Evolutionary conservation across 306 rosid genomes (phyloP), one percentile per base, ranked within the genome.

Genomic region (Casuarina equisetifolia): DNA sequence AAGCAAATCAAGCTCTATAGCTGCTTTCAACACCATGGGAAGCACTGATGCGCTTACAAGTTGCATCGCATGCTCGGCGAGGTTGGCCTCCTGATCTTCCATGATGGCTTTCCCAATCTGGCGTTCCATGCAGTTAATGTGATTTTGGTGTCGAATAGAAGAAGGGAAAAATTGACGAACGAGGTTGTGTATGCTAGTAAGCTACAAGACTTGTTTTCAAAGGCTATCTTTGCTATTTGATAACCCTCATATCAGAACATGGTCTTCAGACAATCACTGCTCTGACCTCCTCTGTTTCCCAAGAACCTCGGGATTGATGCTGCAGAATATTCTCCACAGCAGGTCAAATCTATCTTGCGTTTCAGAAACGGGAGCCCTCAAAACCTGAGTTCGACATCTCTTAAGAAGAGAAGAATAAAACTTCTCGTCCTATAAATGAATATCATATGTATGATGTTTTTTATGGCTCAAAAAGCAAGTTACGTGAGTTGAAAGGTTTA

Each of bases 1-100:
- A 13, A 83, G 51, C 53, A 79, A 72, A 38, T 81, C 83, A 64
- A 78, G 52, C n/a, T 83, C 81, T 63, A 70, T 17, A 51, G 83
- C 58, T 53, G 83, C 78, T 83, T 83, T 83, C 19, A 79, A 38
- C 25, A 63, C 78, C 67, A 53, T 59, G 4, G 80, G 77, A 15
- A 59, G 16, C 4, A 82, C 42, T 20, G 83, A 74, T 39, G 80
- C 55, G 25, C 70, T 82, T 39, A 20, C 64, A 4, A 74, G 64
- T 39, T 62, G 80, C 82, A 74, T 69, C 9, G 80, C 80, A 59
- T 78, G 70, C 15, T 68, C 48, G 44, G 80, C 49, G 42, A 63
- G 51, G 36, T 17, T 61, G 20, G 63, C 76, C 55, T 79, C 77
- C 43, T 72, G 58, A 50, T 53, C 46, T 19, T 11, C 20, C 1